These are phyloP conservation scores for Phytophthora citrophthora DNA, from an alignment of 352 stramenopile genomes.

Conservation along the genomic window DNA sequence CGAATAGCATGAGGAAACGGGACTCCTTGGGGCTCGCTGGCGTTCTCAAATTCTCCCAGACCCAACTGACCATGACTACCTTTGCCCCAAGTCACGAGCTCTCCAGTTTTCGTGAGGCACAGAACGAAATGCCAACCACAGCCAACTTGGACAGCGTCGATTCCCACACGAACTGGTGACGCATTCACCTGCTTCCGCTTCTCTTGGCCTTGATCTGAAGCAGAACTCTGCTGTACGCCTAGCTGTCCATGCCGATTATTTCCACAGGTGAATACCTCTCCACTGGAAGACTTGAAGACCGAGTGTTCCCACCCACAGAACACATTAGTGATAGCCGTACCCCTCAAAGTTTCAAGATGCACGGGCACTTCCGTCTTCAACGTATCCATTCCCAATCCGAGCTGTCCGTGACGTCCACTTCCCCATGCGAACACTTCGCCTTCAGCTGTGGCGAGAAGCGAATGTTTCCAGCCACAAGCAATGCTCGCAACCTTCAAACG, in stretches of 20 bases:
- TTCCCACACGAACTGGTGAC: constrained; percentile 32
- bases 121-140: constrained; percentile 86
- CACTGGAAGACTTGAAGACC: constrained; percentile 48
- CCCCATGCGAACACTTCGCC: constrained; percentile 74
- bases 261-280: constrained; percentile 61
- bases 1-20: constrained; percentile 38
- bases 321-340: constrained; percentile 35
- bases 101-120: constrained; percentile 42
- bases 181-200: constrained; percentile 34
- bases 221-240: constrained; percentile 27
- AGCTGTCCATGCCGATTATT: constrained; percentile 85
- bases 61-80: constrained; percentile 77
- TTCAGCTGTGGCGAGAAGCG: constrained; percentile 54
- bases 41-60: constrained; percentile 32
- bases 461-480: constrained; percentile 87
- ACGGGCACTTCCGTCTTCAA: constrained; percentile 37
- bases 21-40: constrained; percentile 18
- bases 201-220: neutral
- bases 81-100: constrained; percentile 77
- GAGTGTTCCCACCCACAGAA: constrained; percentile 87
- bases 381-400: constrained; percentile 52
- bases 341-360: constrained; percentile 30
- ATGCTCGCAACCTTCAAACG: constrained; percentile 56
- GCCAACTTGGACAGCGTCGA: constrained; percentile 44
- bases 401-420: constrained; percentile 71